A percentile compares a stretch with the other conserved stretches of the same genome.
Conservation (phyloP, 805 yeast genomes). For the Grigorovia humatica region DNA sequence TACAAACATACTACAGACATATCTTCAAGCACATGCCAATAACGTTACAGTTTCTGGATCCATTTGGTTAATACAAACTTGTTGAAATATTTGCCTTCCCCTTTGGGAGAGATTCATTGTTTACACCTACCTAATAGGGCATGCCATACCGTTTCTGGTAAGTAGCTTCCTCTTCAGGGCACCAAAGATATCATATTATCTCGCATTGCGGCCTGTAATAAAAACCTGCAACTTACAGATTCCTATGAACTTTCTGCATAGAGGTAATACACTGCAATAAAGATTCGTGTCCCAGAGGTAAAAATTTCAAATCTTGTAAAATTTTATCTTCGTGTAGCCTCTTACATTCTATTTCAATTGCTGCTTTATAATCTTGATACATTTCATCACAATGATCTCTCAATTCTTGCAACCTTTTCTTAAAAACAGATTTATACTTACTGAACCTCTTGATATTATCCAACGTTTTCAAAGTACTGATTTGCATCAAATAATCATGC, state of each 20-base stretch:
- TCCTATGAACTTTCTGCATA: not conserved
- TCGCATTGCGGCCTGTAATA: too few relatives aligned
- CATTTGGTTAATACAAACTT: too few relatives aligned
- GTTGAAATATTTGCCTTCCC: too few relatives aligned
- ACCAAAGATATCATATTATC: too few relatives aligned
- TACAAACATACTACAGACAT: too few relatives aligned
- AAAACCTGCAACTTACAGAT: too few relatives aligned
- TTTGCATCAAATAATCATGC: constrained; percentile 14
- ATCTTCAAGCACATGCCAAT: too few relatives aligned
- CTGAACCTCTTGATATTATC: constrained; percentile 20
- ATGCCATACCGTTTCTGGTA: not conserved
- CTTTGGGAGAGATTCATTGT: not conserved
- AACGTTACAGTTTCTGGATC: too few relatives aligned
- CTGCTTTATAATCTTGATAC: constrained; percentile 1
- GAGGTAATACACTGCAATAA: not conserved
- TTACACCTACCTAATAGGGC: not conserved
- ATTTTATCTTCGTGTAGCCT: not conserved
- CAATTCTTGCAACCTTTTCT: constrained; percentile 8
- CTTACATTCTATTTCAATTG: not conserved
- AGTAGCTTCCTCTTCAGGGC: not conserved
- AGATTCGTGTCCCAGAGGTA: not conserved
- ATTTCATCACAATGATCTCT: constrained; percentile 18
- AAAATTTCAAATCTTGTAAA: too few relatives aligned
- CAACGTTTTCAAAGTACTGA: constrained; percentile 23
- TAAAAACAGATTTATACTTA: constrained; percentile 11